Conservation (phyloP, 495 filamentous ascomycete genomes). For the Cercophora samala region DNA sequence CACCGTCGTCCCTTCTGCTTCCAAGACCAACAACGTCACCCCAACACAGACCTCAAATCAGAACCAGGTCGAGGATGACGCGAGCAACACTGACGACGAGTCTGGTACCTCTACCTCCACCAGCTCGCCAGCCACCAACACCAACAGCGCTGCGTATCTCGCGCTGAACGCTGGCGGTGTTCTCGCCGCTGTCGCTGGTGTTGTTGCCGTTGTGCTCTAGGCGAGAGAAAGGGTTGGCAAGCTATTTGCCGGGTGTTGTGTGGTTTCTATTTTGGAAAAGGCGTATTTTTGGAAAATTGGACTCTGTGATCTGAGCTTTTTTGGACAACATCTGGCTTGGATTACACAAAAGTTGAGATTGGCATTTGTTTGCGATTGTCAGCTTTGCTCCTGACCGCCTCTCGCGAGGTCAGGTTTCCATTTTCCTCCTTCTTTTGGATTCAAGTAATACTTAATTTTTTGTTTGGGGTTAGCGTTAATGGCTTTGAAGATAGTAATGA, state of each 20-base stretch:
- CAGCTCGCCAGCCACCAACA: constrained; percentile 25
- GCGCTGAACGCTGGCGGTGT: constrained; percentile 32
- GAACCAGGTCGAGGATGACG: constrained; percentile 15
- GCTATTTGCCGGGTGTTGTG: neutral
- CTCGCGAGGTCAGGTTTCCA: neutral
- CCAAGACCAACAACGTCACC: constrained; percentile 9
- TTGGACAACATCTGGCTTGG: neutral
- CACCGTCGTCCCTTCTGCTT: constrained; percentile 14
- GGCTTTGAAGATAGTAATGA: constrained; percentile 11
- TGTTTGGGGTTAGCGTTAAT: constrained; percentile 11
- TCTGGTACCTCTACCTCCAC: constrained; percentile 21
- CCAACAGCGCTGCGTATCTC: constrained; percentile 35
- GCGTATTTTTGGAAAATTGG: neutral
- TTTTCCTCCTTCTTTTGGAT: neutral
- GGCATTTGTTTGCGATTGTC: neutral
- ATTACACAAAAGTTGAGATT: neutral
- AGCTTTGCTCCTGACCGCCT: neutral
- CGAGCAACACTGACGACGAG: constrained; percentile 16
- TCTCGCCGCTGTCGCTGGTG: constrained; percentile 36
- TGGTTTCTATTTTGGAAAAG: neutral
- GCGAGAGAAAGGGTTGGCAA: neutral
- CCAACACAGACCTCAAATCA: constrained; percentile 11
- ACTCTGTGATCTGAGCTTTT: neutral
- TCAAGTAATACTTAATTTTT: constrained; percentile 16
- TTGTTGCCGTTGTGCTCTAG: constrained; percentile 35